Base-by-base conservation (phyloP, 225 moss, liverwort and hornwort species). In the Physcomitrellopsis africana region DNA sequence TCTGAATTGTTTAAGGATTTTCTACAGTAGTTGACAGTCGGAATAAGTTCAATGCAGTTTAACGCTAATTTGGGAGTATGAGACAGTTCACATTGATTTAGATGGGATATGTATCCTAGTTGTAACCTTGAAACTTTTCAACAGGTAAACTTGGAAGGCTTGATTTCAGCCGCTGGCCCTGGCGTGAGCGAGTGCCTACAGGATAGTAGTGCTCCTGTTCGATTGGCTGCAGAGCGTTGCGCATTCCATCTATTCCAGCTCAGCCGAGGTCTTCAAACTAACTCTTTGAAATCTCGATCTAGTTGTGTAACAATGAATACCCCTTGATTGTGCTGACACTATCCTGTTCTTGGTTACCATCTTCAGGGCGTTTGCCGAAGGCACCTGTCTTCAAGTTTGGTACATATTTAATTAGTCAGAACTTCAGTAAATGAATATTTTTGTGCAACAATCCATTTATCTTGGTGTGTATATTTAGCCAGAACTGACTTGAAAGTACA, bases 221-320 rank as follows among this genome's bases (percentile, higher is more conserved):
- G 95, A 16, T 64, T 93, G 76, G 95, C 95, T 58, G 95, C 95
- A 73, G 99, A 99, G 81, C 95, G 99, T n/a, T 93, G 93, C 84
- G 99, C 99, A 72, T 84, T 84, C 61, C 99, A 95, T 75, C 79
- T 99, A 51, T 95, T 99, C 83, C 93, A 99, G 84, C 93, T 99
- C 74, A 84, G 92, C 57, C 84, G 81, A 92, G 97, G 97, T 93
- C 9, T 32, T 22, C 11, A 65, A 11, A 70, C 15, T 37, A 18
- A 63, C 32, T 27, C 12, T 56, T 48, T 77, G 18, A 49, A 54
- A 46, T 7, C 17, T n/a, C 2, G 15, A 61, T 67, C 22, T 16
- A 52, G 64, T 5, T 27, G 20, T 63, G 20, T 15, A 58, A 59
- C 23, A 37, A 44, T 53, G 53, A 77, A 13, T 42, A 42, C 51